Percentiles rank a stretch among this genome's conserved stretches.
phyloP scores from a whole-genome alignment of 192 early-diverging fungal genomes.

The Coemansia pectinata region DNA sequence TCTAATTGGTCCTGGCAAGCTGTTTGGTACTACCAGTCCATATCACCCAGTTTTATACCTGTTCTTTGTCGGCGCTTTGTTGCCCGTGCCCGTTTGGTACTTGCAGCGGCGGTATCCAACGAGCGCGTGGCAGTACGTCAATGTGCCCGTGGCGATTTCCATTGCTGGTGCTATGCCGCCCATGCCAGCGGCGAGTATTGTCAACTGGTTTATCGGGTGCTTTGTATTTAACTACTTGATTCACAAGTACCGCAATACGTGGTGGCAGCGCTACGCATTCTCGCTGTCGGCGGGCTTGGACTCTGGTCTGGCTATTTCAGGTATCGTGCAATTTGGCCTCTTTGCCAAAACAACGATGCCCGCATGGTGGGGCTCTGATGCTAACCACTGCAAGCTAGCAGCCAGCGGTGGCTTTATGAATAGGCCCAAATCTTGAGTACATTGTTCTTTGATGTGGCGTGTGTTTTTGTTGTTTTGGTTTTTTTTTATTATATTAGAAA shows the following conservation, averaged over 20 bases:
- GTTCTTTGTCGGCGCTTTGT: constrained; percentile 64
- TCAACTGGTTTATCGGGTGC: constrained; percentile 68
- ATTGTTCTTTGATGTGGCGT: neutral
- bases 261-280: constrained; percentile 66
- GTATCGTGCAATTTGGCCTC: constrained; percentile 48
- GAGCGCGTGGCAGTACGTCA: constrained; percentile 63
- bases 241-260: constrained; percentile 62
- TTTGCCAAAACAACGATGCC: constrained; percentile 50
- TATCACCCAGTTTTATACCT: constrained; percentile 57
- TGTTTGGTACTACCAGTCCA: constrained; percentile 62
- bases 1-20: constrained; percentile 68
- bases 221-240: constrained; percentile 71
- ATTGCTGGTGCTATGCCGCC: constrained; percentile 65
- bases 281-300: constrained; percentile 53
- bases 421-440: neutral
- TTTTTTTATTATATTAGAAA: neutral
- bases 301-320: constrained; percentile 50
- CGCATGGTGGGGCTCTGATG: constrained; percentile 58
- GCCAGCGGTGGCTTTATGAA: constrained; percentile 84
- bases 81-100: constrained; percentile 74
- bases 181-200: constrained; percentile 62
- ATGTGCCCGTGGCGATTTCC: constrained; percentile 68
- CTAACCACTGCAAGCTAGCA: constrained; percentile 96
- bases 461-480: neutral
- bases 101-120: constrained; percentile 63